Percentiles rank a stretch among this genome's conserved stretches.
Evolutionary conservation across 768 basidiomycete genomes (phyloP).

Genomic region (Lyophyllum decastes): DNA sequence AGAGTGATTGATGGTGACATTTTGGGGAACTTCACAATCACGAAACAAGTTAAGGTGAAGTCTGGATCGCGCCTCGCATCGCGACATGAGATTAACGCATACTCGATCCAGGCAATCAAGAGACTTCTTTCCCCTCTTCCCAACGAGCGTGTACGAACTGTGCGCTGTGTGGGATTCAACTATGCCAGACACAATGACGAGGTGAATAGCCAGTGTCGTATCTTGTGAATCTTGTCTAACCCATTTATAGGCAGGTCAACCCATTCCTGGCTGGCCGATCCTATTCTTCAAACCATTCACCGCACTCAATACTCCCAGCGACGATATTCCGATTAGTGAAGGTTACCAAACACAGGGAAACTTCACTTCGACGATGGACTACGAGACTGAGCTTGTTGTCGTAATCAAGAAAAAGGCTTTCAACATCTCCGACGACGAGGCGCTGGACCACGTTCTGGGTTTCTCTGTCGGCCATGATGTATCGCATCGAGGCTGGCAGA

Average conservation of each 20-base stretch:
- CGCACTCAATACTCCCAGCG: conserved; percentile 26
- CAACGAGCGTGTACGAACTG: conserved; percentile 25
- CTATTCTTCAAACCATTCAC: conserved; percentile 32
- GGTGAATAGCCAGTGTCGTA: conserved; percentile 4
- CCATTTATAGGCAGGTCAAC: conserved; percentile 19
- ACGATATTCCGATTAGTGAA: conserved; percentile 4
- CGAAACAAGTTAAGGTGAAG: conserved; percentile 24
- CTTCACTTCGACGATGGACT: conserved; percentile 43
- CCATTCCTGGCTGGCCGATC: conserved; percentile 23
- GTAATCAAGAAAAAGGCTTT: conserved; percentile 43
- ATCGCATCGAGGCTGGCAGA: conserved; percentile 46
- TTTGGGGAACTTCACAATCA: conserved; percentile 26
- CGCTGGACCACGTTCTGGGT: conserved; percentile 42
- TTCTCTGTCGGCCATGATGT: conserved; percentile 43
- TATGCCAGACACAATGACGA: conserved; percentile 26
- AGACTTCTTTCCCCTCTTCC: conserved; percentile 28
- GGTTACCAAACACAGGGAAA: conserved; percentile 41
- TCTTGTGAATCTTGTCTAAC: background rate
- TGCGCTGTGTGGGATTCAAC: conserved; percentile 32
- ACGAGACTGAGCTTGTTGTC: conserved; percentile 42
- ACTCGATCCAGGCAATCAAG: conserved; percentile 20
- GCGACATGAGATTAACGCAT: background rate
- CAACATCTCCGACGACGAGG: conserved; percentile 42
- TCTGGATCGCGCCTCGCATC: background rate
- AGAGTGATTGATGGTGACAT: conserved; percentile 27